Evolutionary conservation across 345 rosid genomes (phyloP), one percentile per base, ranked within the genome.

Genomic region (Eucalyptus erythrocorys): DNA sequence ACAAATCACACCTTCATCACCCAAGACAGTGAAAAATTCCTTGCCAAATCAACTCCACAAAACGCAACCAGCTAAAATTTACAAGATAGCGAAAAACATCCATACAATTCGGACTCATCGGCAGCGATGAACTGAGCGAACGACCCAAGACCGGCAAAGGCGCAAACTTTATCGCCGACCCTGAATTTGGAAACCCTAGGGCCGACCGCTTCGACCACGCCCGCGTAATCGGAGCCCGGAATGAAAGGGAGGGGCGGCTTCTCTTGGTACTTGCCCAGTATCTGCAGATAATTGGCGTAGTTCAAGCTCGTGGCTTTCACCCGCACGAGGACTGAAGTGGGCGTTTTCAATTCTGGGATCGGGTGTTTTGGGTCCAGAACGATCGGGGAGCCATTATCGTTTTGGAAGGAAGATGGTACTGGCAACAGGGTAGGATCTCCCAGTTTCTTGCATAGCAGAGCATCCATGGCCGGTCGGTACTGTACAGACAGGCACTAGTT

Each of bases 231-330:
- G 85, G 98, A 97, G 53, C 99, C 99, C 4, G 98, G 99, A 49
- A 97, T 92, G 94, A 97, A 98, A 71, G 99, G 99, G 17, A 98
- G 92, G 3, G 95, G 92, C 57, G 93, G 94, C 91, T 95, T 97
- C 93, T 98, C 98, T 88, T 97, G 99, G 91, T 96, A 97, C 85
- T 96, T 95, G 45, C 99, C 99, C 82, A 94, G 89, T 27, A 98
- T 93, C 93, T 98, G 99, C 89, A 98, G 95, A 93, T 96, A 98
- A 91, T 98, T 97, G 61, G 98, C 98, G 91, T 90, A 97, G 93
- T 97, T 98, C 95, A 98, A 92, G 97, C 99, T 98, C 80, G 99
- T 96, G 19, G 99, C 99, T 86, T 89, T 95, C 51, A 98, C 97
- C 47, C 93, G 93, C 61, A 98, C 95, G 84, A 99, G 94, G 86